A percentile compares a stretch with the other conserved stretches of the same genome.
phyloP scores from a whole-genome alignment of 2,329 filamentous ascomycete genomes.

The Dactylellina cionopaga region DNA sequence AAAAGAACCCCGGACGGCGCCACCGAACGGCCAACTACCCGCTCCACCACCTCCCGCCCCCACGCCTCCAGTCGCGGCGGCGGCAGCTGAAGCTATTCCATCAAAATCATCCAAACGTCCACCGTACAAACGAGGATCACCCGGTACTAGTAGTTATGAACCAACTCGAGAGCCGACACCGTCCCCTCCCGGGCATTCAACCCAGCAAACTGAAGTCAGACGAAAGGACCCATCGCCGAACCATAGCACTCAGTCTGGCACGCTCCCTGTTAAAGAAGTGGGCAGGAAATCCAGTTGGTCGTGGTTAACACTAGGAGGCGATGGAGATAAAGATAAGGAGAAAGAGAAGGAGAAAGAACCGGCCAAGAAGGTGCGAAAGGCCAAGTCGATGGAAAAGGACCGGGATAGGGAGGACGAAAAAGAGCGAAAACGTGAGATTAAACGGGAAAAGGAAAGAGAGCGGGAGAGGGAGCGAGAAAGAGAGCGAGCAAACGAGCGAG shows the following conservation, averaged over 20 bases:
- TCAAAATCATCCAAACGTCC: slow-evolving; percentile 33
- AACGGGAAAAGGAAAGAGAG: slow-evolving; percentile 66
- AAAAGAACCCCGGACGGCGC: slow-evolving; percentile 5
- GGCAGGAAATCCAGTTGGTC: slow-evolving; percentile 80
- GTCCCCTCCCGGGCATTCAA: slow-evolving; percentile 5
- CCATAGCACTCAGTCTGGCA: slow-evolving; percentile 61
- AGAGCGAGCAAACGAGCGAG: slow-evolving; percentile 71
- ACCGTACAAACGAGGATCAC: slow-evolving; percentile 33
- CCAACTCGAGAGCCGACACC: slow-evolving; percentile 13
- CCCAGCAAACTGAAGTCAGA: slow-evolving; percentile 14
- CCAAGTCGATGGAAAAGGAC: slow-evolving; percentile 65
- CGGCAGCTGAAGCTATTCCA: neutral
- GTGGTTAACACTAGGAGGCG: slow-evolving; percentile 74
- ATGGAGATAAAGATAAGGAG: slow-evolving; percentile 70
- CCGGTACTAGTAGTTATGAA: slow-evolving; percentile 34
- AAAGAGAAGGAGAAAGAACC: slow-evolving; percentile 69
- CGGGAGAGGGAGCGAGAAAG: slow-evolving; percentile 61
- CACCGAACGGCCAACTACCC: slow-evolving; percentile 27
- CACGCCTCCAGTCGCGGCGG: neutral
- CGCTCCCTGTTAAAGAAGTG: slow-evolving; percentile 77
- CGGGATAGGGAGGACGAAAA: slow-evolving; percentile 67
- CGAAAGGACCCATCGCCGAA: slow-evolving; percentile 25
- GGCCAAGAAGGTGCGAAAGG: slow-evolving; percentile 56
- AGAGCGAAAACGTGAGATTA: slow-evolving; percentile 56
- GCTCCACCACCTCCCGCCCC: slow-evolving; percentile 9